These are phyloP conservation scores for Porphyridium purpureum DNA, from an alignment of 23 red algal species.

Conservation along the genomic window DNA sequence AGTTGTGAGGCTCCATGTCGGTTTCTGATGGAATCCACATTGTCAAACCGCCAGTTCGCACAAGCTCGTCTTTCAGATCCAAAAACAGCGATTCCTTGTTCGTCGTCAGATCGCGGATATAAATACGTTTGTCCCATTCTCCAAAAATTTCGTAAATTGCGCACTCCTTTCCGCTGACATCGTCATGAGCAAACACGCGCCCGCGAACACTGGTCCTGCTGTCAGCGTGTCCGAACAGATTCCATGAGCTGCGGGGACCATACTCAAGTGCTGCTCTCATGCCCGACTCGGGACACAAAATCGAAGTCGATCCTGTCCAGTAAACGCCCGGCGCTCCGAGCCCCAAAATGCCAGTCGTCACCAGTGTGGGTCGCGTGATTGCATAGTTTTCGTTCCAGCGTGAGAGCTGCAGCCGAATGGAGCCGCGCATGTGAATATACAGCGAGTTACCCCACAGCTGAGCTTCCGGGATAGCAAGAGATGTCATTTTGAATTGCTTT, in stretches of 20 bases:
- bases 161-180: constrained; percentile 10
- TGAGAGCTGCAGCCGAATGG: constrained; percentile 40
- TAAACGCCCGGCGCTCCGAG: constrained; percentile 43
- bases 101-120: constrained; percentile 25
- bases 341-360: constrained; percentile 62
- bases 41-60: too few relatives aligned
- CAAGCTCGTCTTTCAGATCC: constrained; percentile 10
- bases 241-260: constrained; percentile 16
- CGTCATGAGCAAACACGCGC: constrained; percentile 41
- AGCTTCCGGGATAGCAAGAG: constrained; percentile 50
- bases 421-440: constrained; percentile 50
- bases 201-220: constrained; percentile 69
- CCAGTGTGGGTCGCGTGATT: constrained; percentile 50
- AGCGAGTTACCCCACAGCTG: constrained; percentile 83
- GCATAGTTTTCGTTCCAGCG: constrained; percentile 86
- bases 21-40: too few relatives aligned
- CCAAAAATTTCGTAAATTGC: constrained; percentile 42
- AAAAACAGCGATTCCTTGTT: constrained; percentile 25
- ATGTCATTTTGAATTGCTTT: constrained; percentile 48
- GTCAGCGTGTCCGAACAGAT: constrained; percentile 14
- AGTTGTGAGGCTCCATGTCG: too few relatives aligned
- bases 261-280: constrained; percentile 61
- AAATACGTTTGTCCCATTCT: constrained; percentile 64
- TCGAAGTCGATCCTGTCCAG: constrained; percentile 39
- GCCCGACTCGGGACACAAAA: constrained; percentile 30